Base-by-base conservation (phyloP, 805 yeast species). In the Starmera amethionina region DNA sequence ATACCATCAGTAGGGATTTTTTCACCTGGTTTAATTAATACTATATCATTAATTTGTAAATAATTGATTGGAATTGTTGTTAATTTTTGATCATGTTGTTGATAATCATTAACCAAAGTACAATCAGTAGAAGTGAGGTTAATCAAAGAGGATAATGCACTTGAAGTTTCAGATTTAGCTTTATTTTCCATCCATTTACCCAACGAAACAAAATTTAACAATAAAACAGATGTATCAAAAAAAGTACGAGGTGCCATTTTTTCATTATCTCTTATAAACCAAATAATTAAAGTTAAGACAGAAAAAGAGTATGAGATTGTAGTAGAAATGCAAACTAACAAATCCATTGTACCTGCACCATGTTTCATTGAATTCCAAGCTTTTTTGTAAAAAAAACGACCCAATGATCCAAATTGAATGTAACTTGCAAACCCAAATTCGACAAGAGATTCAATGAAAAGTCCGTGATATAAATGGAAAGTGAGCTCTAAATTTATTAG, bases 111-210 rank as follows among this genome's bases (percentile, higher is more conserved):
- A 8, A 84, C 63, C 22, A 89, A 77, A 0, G 71, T 62, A 48
- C 97, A 89, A 3, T 71, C 67, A 1, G 85, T 70, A 2, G 98
- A 97, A 1, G 95, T 73, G 41, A 93, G 64, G 3, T 89, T 79
- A 35, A 94, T 69, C 35, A 93, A 68, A 47, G 79, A 77, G 0
- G 96, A 82, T 33, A 93, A 68, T 0, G 97, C 95, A 3, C 85
- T 74, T 0, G 97, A 85, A 0, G 97, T 93, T 43, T 84, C 86
- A 4, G 97, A 95, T 55, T 93, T 87, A 2, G 98, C 97, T 47
- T 73, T 77, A 59, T 84, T 85, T 55, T 93, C 99, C 18, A 89
- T 65, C 73, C 85, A 83, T 62, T 93, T 90, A 3, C 99, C 99
- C 35, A 88, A 64, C 8, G 93, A 73, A 25, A 93, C 88, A 58